Percentiles rank a stretch among this genome's conserved stretches.
Conservation (phyloP, 495 filamentous ascomycete genomes). For the Penicillium ucsense region DNA sequence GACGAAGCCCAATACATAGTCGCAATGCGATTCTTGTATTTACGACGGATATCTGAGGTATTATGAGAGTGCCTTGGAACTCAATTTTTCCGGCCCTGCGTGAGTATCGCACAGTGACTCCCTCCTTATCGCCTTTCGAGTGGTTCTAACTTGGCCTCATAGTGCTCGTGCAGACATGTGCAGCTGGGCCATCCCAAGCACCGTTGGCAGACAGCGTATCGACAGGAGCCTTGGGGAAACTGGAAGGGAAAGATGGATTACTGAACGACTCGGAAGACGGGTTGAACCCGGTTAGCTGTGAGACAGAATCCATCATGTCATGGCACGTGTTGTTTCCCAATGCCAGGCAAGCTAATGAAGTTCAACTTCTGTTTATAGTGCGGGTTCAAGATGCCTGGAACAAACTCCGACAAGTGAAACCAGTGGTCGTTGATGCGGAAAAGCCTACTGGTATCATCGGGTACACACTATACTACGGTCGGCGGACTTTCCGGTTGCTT, state of each 20-base stretch:
- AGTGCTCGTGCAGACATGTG: slow-evolving; percentile 30
- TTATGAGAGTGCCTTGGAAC: slow-evolving; percentile 33
- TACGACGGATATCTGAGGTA: slow-evolving; percentile 16
- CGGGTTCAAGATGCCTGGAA: slow-evolving; percentile 27
- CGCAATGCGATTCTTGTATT: slow-evolving; percentile 33
- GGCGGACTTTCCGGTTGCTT: slow-evolving; percentile 36
- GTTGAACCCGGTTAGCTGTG: slow-evolving; percentile 23
- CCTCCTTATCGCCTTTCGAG: background rate
- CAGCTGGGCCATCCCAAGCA: slow-evolving; percentile 21
- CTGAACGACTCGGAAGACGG: slow-evolving; percentile 12
- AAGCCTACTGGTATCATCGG: slow-evolving; percentile 38
- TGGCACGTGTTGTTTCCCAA: background rate
- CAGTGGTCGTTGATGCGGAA: slow-evolving; percentile 17
- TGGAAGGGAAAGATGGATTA: slow-evolving; percentile 7
- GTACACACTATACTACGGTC: slow-evolving; percentile 38
- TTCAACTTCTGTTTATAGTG: slow-evolving; percentile 12
- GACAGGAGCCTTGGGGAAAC: slow-evolving; percentile 11
- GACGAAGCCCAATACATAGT: slow-evolving; percentile 7
- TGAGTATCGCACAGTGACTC: slow-evolving; percentile 14
- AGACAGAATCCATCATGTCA: slow-evolving; percentile 1
- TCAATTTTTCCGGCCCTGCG: slow-evolving; percentile 32
- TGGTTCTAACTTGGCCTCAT: slow-evolving; percentile 17
- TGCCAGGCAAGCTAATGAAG: background rate
- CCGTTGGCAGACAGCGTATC: slow-evolving; percentile 10
- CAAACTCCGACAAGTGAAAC: slow-evolving; percentile 24